These are phyloP conservation scores for Melastoma candidum DNA, from an alignment of 441 rosid genomes.

Conservation along the genomic window DNA sequence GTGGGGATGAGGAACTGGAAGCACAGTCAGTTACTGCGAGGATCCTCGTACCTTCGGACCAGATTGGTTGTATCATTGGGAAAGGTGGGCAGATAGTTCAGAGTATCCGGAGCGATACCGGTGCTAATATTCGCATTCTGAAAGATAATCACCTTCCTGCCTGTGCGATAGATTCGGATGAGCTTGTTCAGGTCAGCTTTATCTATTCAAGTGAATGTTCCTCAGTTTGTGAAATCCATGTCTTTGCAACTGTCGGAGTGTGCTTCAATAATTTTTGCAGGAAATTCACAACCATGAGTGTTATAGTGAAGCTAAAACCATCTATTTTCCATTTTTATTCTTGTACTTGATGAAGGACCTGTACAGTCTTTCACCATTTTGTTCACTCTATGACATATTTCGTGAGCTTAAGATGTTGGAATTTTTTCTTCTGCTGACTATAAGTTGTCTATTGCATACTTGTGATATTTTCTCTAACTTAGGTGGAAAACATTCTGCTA, in stretches of 20 bases:
- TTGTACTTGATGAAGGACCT: too few relatives aligned
- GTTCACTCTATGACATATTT: too few relatives aligned
- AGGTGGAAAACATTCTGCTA: too few relatives aligned
- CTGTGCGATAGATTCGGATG: conserved; percentile 80
- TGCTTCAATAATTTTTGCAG: not conserved
- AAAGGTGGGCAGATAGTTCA: conserved; percentile 94
- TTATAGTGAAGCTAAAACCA: too few relatives aligned
- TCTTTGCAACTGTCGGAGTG: not conserved
- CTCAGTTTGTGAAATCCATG: not conserved
- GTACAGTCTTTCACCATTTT: too few relatives aligned
- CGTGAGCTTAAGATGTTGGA: too few relatives aligned
- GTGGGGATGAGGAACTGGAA: conserved; percentile 48
- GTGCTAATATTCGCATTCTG: conserved; percentile 85
- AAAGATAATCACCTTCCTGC: conserved; percentile 86
- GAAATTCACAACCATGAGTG: too few relatives aligned
- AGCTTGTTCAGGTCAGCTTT: conserved; percentile 68
- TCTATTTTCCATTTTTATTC: too few relatives aligned
- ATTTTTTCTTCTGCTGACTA: too few relatives aligned
- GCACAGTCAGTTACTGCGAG: conserved; percentile 54
- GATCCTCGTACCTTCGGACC: conserved; percentile 94
- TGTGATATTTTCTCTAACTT: too few relatives aligned
- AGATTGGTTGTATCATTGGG: conserved; percentile 95
- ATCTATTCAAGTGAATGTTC: not conserved
- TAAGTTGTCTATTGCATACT: not conserved
- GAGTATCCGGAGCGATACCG: conserved; percentile 75